Evolutionary conservation across 805 yeast genomes (phyloP).

Genomic region (Kluyveromyces dobzhanskii): DNA sequence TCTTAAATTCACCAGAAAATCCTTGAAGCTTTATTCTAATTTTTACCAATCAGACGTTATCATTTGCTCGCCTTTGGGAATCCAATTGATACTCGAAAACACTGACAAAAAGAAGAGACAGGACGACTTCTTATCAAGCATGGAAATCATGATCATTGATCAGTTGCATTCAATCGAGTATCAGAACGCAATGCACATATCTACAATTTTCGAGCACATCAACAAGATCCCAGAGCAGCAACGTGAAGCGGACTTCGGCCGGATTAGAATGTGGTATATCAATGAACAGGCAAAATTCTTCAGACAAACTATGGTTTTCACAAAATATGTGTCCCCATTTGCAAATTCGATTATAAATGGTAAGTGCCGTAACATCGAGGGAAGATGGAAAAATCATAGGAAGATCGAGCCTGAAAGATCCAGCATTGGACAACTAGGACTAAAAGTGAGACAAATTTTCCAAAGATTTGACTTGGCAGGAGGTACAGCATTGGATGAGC

Average conservation of each 20-base stretch:
- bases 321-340: slow-evolving; percentile 75
- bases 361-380: slow-evolving; percentile 47
- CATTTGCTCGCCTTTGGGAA: slow-evolving; percentile 86
- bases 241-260: slow-evolving; percentile 80
- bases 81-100: slow-evolving; percentile 69
- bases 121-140: slow-evolving; percentile 78
- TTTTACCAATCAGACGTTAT: slow-evolving; percentile 81
- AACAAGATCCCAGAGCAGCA: slow-evolving; percentile 73
- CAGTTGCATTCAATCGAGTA: slow-evolving; percentile 78
- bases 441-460: slow-evolving; percentile 59
- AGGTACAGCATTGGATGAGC: slow-evolving; percentile 50
- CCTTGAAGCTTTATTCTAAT: slow-evolving; percentile 74
- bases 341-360: slow-evolving; percentile 53
- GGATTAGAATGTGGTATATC: slow-evolving; percentile 88
- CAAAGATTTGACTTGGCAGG: slow-evolving; percentile 53
- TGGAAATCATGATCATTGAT: slow-evolving; percentile 74
- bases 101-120: slow-evolving; percentile 49
- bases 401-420: slow-evolving; percentile 38
- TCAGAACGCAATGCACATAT: slow-evolving; percentile 91
- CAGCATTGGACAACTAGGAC: slow-evolving; percentile 55
- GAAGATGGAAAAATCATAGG: slow-evolving; percentile 50
- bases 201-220: slow-evolving; percentile 55
- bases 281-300: slow-evolving; percentile 68
- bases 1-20: slow-evolving; percentile 80
- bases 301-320: slow-evolving; percentile 71